These are phyloP conservation scores for Rhodotorula graminis DNA, from an alignment of 768 basidiomycete genomes.

Conservation along the genomic window DNA sequence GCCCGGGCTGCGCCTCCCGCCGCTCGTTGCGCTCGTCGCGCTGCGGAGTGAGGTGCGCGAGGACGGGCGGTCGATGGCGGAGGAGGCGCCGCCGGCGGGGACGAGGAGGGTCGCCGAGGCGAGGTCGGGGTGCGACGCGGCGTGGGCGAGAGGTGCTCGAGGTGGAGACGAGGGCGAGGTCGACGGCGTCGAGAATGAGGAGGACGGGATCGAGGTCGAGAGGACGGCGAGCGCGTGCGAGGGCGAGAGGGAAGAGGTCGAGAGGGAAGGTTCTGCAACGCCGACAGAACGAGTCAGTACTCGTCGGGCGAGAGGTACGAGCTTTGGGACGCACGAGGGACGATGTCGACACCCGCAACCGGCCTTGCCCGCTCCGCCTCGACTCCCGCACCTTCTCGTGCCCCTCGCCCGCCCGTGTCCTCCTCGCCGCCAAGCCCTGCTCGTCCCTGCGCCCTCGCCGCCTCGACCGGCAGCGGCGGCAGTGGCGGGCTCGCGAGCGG, in stretches of 20 bases:
- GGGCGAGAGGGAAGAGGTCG: no score
- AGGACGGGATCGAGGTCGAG: neutral
- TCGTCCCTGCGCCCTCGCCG: neutral
- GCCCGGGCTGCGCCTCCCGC: neutral
- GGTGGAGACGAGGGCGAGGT: no score
- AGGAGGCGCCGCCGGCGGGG: neutral
- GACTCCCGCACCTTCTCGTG: neutral
- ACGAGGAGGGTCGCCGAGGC: neutral
- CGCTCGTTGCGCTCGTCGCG: neutral
- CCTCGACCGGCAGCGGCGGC: neutral
- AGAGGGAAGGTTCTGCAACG: no score
- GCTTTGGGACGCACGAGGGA: no score
- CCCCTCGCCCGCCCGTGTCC: neutral
- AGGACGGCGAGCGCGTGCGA: no score
- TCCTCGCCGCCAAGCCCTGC: neutral
- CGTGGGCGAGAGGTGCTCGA: neutral
- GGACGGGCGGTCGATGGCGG: neutral
- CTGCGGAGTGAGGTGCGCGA: conserved; percentile 12
- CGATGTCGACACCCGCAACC: no score
- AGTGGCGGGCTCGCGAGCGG: neutral
- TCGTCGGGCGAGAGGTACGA: no score
- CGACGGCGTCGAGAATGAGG: neutral
- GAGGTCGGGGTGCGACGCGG: neutral
- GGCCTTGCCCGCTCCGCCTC: neutral
- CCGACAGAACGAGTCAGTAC: no score